Base-by-base conservation (phyloP, 106 monocot species). In the Allium cepa region DNA sequence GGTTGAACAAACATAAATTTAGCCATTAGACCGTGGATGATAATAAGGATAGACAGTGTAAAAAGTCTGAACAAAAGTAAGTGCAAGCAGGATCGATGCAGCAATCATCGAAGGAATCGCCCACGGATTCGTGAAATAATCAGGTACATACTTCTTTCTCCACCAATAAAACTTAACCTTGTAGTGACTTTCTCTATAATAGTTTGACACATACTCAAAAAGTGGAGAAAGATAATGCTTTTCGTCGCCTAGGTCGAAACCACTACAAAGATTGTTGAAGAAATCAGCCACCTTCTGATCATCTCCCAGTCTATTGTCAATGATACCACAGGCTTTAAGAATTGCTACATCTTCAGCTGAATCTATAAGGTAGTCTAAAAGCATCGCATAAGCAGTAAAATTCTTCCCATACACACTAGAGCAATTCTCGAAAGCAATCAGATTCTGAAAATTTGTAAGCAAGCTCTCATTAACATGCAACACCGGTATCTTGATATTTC, bases 121-220 rank as follows among this genome's bases (percentile, higher is more conserved):
- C 71, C 77, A 78, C 13, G 77, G 77, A 15, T 50, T 78, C 47
- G 64, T 49, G 16, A 78, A 72, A 56, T 78, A 78, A 15, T 78
- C 66, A 10, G 15, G 71, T 15, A 67, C 22, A 10, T 67, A 12
- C 66, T 8, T 66, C 57, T 26, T 56, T 50, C 77, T 16, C 65
- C 66, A 67, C 22, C 22, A 22, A 16, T 17, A 59, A 22, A 59
- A 59, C n/a, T 59, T 10, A 8, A 59, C 18, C 57, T 45, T 65
- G 28, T 64, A 28, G 11, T 5, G 11, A 55, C 17, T n/a, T 11
- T 56, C 16, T 56, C 64, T 58, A 14, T 52, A 71, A 28, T 78
- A 66, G 8, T 50, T 46, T 1, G 50, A n/a, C 18, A 78, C 71
- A 17, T 72, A 49, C 26, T 16, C 57, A 7, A 51, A 66, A 14